Percentiles rank a stretch among this genome's conserved stretches.
phyloP scores from a whole-genome alignment of 2,329 filamentous ascomycete species.

The Venturia effusa region DNA sequence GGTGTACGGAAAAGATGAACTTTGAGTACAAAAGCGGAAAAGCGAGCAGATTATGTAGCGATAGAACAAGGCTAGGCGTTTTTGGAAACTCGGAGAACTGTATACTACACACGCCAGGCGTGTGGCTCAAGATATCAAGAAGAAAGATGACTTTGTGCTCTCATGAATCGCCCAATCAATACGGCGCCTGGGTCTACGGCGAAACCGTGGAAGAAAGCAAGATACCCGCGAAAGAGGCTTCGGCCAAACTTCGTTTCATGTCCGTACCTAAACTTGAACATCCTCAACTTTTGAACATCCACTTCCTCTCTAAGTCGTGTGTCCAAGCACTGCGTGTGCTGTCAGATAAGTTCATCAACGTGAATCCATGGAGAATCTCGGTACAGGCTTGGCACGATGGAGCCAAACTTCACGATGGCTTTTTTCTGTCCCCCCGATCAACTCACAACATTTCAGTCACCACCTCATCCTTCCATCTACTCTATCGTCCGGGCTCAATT shows the following conservation, averaged over 20 bases:
- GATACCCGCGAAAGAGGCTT: background rate
- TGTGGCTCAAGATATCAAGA: background rate
- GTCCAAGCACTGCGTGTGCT: background rate
- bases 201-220: background rate
- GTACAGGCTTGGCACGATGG: background rate
- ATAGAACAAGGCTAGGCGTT: background rate
- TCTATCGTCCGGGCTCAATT: no score
- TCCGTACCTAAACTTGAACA: no score
- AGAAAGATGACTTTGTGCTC: background rate
- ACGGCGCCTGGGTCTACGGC: background rate
- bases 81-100: background rate
- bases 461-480: background rate
- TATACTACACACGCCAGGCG: background rate
- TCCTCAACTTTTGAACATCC: background rate
- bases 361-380: background rate
- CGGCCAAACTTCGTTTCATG: background rate
- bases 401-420: background rate
- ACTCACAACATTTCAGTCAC: background rate
- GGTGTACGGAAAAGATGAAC: conserved; percentile 38
- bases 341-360: background rate
- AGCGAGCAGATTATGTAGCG: background rate
- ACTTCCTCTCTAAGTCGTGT: background rate
- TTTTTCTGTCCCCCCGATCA: background rate
- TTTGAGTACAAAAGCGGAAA: background rate
- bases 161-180: background rate